Evolutionary conservation across 257 asterid species (phyloP), one percentile per base, ranked within the genome.

Genomic region (Capsicum rhomboideum): DNA sequence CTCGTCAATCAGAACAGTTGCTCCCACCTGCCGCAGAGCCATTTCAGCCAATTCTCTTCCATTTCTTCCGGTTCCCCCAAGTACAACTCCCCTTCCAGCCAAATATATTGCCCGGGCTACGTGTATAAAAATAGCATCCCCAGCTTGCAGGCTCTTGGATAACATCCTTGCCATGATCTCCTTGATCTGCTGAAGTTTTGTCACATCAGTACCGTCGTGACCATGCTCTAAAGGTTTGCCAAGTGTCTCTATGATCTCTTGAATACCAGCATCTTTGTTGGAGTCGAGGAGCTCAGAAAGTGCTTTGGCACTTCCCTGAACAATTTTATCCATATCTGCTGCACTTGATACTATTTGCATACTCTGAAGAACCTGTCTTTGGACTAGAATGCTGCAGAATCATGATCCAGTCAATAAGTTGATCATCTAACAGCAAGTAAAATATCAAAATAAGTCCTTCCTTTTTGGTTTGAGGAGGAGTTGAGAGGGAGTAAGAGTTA

Each of bases 141-240:
- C 97, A 79, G 92, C 96, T 88, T 93, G 99, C 85, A 95, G 88
- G 88, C 95, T 93, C 86, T 91, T 95, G 89, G 91, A 86, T 81
- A 95, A 64, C 97, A 94, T 94, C 83, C 97, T 92, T n/a, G 87
- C 90, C 93, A 94, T 94, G 42, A 95, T 86, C 54, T 91, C 93
- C 90, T 92, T 91, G 85, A 86, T 55, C 2, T 91, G 63, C 63
- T 91, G 89, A 56, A 87, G 89, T 88, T 91, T 90, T 69, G 8
- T 21, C 16, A 40, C 23, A 56, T 90, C 93, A 66, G 75, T 42
- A 26, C 84, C 44, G 64, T 82, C 16, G 46, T 82, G 53, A 12
- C 55, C 83, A 42, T 63, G 58, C 77, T 55, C 85, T 67, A 85
- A 80, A 54, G 83, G 85, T 86, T 85, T 79, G 85, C 83, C 42